Percentiles rank a stretch among this genome's conserved stretches.
Conservation (phyloP, 2,329 filamentous ascomycete species). For the Colletotrichum lini region DNA sequence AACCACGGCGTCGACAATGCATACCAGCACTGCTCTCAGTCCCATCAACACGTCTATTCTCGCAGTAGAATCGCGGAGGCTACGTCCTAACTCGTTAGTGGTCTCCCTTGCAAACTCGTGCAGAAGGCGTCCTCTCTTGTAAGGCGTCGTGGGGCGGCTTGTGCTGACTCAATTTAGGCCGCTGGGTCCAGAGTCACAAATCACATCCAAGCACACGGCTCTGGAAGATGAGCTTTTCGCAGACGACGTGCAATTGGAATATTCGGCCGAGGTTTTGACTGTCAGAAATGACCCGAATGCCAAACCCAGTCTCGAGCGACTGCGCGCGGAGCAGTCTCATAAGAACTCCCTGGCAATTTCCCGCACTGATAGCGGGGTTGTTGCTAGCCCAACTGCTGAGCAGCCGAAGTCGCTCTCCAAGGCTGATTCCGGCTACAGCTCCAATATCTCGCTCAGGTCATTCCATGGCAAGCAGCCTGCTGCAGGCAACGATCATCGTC, state of each 20-base stretch:
- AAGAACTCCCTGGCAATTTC: slow-evolving; percentile 47
- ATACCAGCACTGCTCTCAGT: slow-evolving; percentile 17
- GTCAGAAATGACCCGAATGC: slow-evolving; percentile 61
- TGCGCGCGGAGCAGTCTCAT: slow-evolving; percentile 43
- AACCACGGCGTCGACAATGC: slow-evolving; percentile 12
- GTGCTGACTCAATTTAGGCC: slow-evolving; percentile 51
- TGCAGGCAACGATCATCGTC: not conserved
- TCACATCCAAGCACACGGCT: slow-evolving; percentile 64
- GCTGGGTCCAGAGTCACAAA: slow-evolving; percentile 54
- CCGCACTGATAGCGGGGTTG: slow-evolving; percentile 65
- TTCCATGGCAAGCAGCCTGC: slow-evolving; percentile 55
- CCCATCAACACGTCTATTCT: slow-evolving; percentile 32
- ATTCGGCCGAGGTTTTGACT: slow-evolving; percentile 56
- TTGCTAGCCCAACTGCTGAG: slow-evolving; percentile 61
- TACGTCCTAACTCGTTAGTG: slow-evolving; percentile 29
- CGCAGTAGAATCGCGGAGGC: not conserved
- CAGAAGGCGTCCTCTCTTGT: slow-evolving; percentile 16
- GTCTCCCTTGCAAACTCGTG: slow-evolving; percentile 24
- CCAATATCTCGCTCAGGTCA: slow-evolving; percentile 70
- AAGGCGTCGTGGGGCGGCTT: slow-evolving; percentile 49
- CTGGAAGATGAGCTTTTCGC: slow-evolving; percentile 65
- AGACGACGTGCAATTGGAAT: slow-evolving; percentile 52
- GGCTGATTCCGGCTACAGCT: slow-evolving; percentile 74
- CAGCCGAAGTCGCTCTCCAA: slow-evolving; percentile 64
- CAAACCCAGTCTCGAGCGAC: slow-evolving; percentile 52